These are phyloP conservation scores for Neonectria punicea DNA, from an alignment of 2,329 filamentous ascomycete genomes.

Conservation along the genomic window DNA sequence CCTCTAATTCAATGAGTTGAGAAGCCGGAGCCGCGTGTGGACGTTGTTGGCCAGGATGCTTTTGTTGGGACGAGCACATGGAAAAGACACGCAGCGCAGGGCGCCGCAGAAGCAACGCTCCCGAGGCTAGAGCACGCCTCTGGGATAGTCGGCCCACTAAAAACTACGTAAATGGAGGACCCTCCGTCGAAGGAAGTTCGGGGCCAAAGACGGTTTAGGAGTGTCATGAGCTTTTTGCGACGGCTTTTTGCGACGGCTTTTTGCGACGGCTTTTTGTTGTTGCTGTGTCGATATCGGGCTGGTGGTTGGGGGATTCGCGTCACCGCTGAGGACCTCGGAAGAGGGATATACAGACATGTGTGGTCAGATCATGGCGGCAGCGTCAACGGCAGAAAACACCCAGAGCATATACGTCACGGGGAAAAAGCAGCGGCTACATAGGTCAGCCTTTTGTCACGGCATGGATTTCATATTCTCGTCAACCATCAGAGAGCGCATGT, in stretches of 20 bases:
- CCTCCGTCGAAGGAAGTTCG: conserved; percentile 19
- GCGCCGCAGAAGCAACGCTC: conserved; percentile 11
- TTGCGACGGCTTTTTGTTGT: neutral
- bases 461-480: conserved; percentile 44
- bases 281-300: neutral
- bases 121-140: conserved; percentile 39
- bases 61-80: conserved; percentile 49
- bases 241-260: neutral
- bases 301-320: neutral
- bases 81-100: conserved; percentile 28
- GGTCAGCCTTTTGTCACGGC: conserved; percentile 33
- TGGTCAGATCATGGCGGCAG: neutral
- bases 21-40: conserved; percentile 28
- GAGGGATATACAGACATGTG: neutral
- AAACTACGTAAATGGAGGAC: conserved; percentile 6
- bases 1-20: conserved; percentile 17
- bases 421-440: conserved; percentile 2
- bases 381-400: neutral
- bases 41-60: conserved; percentile 35
- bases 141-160: conserved; percentile 35
- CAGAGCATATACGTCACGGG: conserved; percentile 2
- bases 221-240: neutral
- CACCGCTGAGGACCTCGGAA: neutral
- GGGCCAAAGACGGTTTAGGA: conserved; percentile 11
- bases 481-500: conserved; percentile 33